Evolutionary conservation across 495 filamentous ascomycete genomes (phyloP), one percentile per base, ranked within the genome.

Genomic region (Tetracladium marchalianum): DNA sequence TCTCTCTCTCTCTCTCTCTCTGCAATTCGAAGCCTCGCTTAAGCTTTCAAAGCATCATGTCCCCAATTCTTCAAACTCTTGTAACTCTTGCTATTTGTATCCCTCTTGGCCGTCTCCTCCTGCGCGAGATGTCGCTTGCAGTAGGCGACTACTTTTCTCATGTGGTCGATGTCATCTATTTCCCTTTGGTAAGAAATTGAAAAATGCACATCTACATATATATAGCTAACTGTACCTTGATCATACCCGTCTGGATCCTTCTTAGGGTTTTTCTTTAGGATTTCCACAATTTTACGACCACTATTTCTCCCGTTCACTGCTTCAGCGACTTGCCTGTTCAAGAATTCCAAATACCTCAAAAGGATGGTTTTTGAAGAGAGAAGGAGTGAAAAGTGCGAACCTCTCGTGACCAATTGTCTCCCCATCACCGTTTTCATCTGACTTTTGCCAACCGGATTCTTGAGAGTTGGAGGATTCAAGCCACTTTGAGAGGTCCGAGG

Each of bases 11-110:
- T n/a, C n/a, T n/a, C n/a, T n/a, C n/a, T n/a, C n/a, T n/a, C n/a
- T n/a, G n/a, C n/a, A n/a, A n/a, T n/a, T n/a, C n/a, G n/a, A n/a
- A n/a, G n/a, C n/a, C n/a, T n/a, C n/a, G n/a, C n/a, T n/a, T 7
- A 27, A 3, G 22, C 60, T 57, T 78, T 81, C 49, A 67, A 58
- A 8, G 76, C 60, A 70, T 84, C 79, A 62, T 84, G 78, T 1
- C 77, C 77, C 78, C 79, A 84, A 46, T 82, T 84, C 67, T 82
- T 82, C 61, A 84, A 57, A 31, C 69, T 75, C 48, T 70, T 71
- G 50, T 76, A 76, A 34, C 73, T 75, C 49, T 72, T 76, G 44
- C 72, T 76, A 31, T 71, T 55, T 4, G 68, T 67, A 60, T 79
- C 54, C 49, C 64, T 62, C 60, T 78, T 82, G 11, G 70, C 77